Evolutionary conservation across 768 basidiomycete genomes (phyloP).

Genomic region (Suillus cothurnatus): DNA sequence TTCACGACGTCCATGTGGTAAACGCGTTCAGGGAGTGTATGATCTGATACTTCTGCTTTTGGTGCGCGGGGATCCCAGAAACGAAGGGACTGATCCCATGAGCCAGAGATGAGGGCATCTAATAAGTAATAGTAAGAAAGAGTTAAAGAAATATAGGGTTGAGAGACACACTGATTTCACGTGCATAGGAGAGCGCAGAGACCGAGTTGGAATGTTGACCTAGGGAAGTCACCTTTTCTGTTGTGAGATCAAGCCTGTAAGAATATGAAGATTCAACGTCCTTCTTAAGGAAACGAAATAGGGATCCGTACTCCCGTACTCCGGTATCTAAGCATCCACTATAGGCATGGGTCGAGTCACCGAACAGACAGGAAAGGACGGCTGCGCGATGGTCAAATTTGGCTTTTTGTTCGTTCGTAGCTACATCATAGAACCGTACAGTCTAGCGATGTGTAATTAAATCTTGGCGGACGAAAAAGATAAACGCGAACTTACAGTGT

Average conservation of each 20-base stretch:
- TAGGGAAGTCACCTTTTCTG: constrained; percentile 70
- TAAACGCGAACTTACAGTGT: constrained; percentile 50
- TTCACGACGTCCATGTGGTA: constrained; percentile 83
- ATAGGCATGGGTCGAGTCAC: constrained; percentile 65
- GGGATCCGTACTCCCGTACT: constrained; percentile 69
- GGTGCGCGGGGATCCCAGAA: constrained; percentile 83
- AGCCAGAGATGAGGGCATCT: constrained; percentile 83
- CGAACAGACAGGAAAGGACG: constrained; percentile 80
- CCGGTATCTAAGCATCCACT: constrained; percentile 88
- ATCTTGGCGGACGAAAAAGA: constrained; percentile 30
- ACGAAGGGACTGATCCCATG: constrained; percentile 89
- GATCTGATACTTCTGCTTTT: constrained; percentile 54
- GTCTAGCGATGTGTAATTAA: constrained; percentile 50
- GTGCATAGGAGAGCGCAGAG: constrained; percentile 72
- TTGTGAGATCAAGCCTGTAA: constrained; percentile 72
- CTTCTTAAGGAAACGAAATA: not conserved
- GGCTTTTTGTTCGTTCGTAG: constrained; percentile 64
- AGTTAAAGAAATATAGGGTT: not conserved
- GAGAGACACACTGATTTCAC: constrained; percentile 57
- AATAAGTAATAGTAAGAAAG: not conserved
- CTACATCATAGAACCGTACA: constrained; percentile 57
- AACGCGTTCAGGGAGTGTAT: constrained; percentile 78
- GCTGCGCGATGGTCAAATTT: constrained; percentile 90
- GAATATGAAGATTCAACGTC: not conserved
- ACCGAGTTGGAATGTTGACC: constrained; percentile 84